Evolutionary conservation across 2,329 filamentous ascomycete genomes (phyloP), one percentile per base, ranked within the genome.

Genomic region (Cladophialophora yegresii): DNA sequence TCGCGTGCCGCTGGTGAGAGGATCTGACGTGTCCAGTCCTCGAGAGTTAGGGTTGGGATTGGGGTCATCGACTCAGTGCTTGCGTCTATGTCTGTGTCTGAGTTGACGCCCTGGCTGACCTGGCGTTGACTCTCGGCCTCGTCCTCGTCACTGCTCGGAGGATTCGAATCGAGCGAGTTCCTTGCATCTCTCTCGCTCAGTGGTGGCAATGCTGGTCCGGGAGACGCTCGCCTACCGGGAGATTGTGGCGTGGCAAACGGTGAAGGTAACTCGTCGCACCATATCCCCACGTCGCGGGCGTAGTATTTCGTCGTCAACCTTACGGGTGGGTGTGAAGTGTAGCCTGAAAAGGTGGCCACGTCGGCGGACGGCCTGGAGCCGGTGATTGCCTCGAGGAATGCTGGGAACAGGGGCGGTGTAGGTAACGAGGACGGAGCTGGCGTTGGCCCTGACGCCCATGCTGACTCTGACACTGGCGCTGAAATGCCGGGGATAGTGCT

Each of bases 251-350:
- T n/a, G n/a, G n/a, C n/a, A n/a, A n/a, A n/a, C 16, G 59, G 53
- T 10, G 22, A 54, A 16, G 78, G 77, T 12, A 81, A 73, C 67
- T 81, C 79, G 58, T 81, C 79, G 22, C 81, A 79, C 79, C 79
- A 81, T 51, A 81, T 74, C 16, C 76, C 77, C 23, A 81, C 72
- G 16, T 80, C 76, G 5, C 77, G 73, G 4, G 68, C 72, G 66
- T 81, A 81, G 69, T 81, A 81, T 68, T 76, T 78, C 49, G 78
- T 81, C 54, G 71, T 54, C 54, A 81, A 69, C 5, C 64, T 71
- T 32, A 81, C 71, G 5, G 79, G 78, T 1, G 76, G 71, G 65
- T 81, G 79, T 0, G 77, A 78, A 9, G 79, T 81, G 66, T 81
- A 81, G 20, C 79, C 79, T 10, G 79, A 77, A 68, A 80, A 81